These are phyloP conservation scores for Arabidopsis lyrata DNA, from an alignment of 441 rosid genomes.

Conservation along the genomic window DNA sequence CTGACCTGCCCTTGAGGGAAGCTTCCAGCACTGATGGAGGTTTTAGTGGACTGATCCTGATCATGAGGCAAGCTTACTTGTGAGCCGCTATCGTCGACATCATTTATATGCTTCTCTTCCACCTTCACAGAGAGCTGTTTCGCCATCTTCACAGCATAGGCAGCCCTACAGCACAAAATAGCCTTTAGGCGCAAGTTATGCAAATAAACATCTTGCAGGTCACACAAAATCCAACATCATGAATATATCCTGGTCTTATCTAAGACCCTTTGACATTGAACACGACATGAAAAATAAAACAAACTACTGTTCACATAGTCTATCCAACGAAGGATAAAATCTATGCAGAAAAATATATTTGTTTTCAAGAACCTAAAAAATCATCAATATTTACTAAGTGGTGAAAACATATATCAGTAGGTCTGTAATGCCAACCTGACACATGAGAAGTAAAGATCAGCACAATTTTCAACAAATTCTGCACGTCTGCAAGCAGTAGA, in stretches of 20 bases:
- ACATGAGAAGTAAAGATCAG: slow-evolving; percentile 97
- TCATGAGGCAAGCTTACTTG: slow-evolving; percentile 77
- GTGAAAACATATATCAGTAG: slow-evolving; percentile 35
- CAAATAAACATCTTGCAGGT: slow-evolving; percentile 26
- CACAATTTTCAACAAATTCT: slow-evolving; percentile 94
- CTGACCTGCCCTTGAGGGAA: slow-evolving; percentile 87
- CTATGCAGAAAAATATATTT: slow-evolving; percentile 5
- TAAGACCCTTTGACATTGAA: slow-evolving; percentile 26
- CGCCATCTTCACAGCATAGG: slow-evolving; percentile 91
- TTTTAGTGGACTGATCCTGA: slow-evolving; percentile 81
- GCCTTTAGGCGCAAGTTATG: slow-evolving; percentile 20
- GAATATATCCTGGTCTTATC: slow-evolving; percentile 3
- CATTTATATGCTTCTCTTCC: slow-evolving; percentile 89
- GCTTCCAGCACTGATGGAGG: slow-evolving; percentile 93
- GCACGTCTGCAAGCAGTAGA: slow-evolving; percentile 94
- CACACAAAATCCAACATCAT: slow-evolving; percentile 34
- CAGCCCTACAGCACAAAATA: slow-evolving; percentile 73
- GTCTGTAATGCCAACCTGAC: slow-evolving; percentile 73
- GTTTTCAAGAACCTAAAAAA: slow-evolving; percentile 22
- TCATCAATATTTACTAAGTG: slow-evolving; percentile 31
- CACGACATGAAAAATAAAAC: slow-evolving; percentile 28
- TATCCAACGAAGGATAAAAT: slow-evolving; percentile 4
- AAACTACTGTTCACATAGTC: slow-evolving; percentile 16
- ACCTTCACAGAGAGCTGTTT: slow-evolving; percentile 77
- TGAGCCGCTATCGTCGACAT: slow-evolving; percentile 60